Percentiles rank a stretch among this genome's conserved stretches.
Conservation (phyloP, 495 filamentous ascomycete species). For the Aspergillus incahuasiensis region DNA sequence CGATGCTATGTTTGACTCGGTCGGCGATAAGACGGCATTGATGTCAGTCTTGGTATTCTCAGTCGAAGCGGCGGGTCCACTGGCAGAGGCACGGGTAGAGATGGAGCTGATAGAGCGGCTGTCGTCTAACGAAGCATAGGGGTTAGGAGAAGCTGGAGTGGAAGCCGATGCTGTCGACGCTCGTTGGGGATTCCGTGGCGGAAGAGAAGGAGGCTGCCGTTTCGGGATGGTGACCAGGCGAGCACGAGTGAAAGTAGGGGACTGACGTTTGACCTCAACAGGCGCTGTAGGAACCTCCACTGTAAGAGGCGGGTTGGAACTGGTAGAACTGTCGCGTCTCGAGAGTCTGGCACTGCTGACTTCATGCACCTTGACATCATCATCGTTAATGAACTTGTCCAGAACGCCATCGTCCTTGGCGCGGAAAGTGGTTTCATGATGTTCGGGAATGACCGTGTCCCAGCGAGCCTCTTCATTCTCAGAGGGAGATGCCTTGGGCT, state of each 20-base stretch:
- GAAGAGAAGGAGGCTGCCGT: constrained; percentile 60
- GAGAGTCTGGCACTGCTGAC: constrained; percentile 39
- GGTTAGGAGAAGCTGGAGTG: constrained; percentile 18
- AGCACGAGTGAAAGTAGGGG: constrained; percentile 54
- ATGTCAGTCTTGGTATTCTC: constrained; percentile 21
- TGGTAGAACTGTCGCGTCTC: constrained; percentile 41
- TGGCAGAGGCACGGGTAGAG: constrained; percentile 20
- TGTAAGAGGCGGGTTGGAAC: constrained; percentile 48
- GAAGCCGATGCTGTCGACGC: constrained; percentile 19
- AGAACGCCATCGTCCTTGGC: constrained; percentile 21
- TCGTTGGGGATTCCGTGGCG: constrained; percentile 55
- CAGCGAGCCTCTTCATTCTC: constrained; percentile 25
- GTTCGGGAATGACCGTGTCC: constrained; percentile 35
- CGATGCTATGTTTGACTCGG: constrained; percentile 21
- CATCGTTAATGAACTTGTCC: constrained; percentile 18
- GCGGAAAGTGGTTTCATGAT: constrained; percentile 25
- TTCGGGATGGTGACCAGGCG: constrained; percentile 70
- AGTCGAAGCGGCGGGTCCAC: constrained; percentile 17
- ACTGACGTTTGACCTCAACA: constrained; percentile 40
- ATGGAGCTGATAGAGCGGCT: constrained; percentile 21
- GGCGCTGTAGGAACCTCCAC: constrained; percentile 37
- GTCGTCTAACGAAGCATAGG: constrained; percentile 15
- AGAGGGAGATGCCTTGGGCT: constrained; percentile 29
- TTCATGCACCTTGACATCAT: constrained; percentile 42
- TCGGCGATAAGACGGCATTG: constrained; percentile 15